A percentile compares a stretch with the other conserved stretches of the same genome.
phyloP scores from a whole-genome alignment of 208 protist species.

The Trypanosoma brucei region DNA sequence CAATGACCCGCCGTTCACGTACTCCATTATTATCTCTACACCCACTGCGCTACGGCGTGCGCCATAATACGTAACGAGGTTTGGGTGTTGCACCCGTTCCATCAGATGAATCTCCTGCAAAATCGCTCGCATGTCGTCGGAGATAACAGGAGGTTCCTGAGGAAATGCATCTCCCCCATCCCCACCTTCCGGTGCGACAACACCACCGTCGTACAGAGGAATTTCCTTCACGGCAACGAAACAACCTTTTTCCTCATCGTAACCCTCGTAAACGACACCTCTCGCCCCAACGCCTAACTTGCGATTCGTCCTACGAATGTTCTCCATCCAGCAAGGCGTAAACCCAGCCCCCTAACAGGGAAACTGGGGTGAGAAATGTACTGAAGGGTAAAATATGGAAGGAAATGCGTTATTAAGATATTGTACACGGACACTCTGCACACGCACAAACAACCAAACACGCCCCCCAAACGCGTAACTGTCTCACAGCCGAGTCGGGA shows the following conservation, averaged over 20 bases:
- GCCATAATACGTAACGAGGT: slow-evolving; percentile 82
- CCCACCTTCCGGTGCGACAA: slow-evolving; percentile 3
- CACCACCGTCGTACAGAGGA: slow-evolving; percentile 39
- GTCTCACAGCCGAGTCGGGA: too few relatives aligned
- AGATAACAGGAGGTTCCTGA: slow-evolving; percentile 11
- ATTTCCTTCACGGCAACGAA: slow-evolving; percentile 90
- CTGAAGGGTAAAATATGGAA: too few relatives aligned
- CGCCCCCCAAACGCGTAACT: too few relatives aligned
- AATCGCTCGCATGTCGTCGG: slow-evolving; percentile 36
- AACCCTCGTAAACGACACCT: slow-evolving; percentile 81
- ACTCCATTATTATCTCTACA: slow-evolving; percentile 90
- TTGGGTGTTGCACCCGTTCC: slow-evolving; percentile 61
- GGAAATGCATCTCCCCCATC: neutral
- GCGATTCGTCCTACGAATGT: slow-evolving; percentile 58
- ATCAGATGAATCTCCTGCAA: slow-evolving; percentile 75
- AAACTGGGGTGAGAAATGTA: too few relatives aligned
- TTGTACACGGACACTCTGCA: too few relatives aligned
- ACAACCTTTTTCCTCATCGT: slow-evolving; percentile 67
- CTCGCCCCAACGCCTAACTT: slow-evolving; percentile 72
- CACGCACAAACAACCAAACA: too few relatives aligned
- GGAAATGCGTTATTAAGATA: too few relatives aligned
- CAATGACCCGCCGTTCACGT: slow-evolving; percentile 78
- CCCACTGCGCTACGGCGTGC: slow-evolving; percentile 52
- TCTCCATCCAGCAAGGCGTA: slow-evolving; percentile 23
- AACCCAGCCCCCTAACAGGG: too few relatives aligned